Conservation (phyloP, 306 rosid genomes). For the Casuarina cunninghamiana region DNA sequence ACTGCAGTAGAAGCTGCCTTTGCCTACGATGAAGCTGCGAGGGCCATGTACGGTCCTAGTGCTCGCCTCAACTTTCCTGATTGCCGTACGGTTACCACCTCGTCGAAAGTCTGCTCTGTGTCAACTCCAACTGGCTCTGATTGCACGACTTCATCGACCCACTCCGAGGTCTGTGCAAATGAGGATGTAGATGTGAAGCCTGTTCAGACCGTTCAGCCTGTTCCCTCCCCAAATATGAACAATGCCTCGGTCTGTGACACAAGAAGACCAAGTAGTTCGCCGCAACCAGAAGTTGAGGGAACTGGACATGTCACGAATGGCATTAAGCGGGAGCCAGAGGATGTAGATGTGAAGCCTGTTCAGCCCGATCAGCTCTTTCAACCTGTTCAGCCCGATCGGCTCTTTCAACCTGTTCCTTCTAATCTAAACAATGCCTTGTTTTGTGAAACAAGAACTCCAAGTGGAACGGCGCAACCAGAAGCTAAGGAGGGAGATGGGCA, state of each 20-base stretch:
- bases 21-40: slow-evolving; percentile 88
- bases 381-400: no score
- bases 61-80: slow-evolving; percentile 87
- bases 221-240: neutral
- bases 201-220: neutral
- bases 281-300: no score
- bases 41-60: slow-evolving; percentile 75
- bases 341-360: slow-evolving; percentile 17
- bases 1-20: slow-evolving; percentile 71
- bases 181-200: slow-evolving; percentile 36
- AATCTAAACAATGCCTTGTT: no score
- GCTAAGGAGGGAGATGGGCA: slow-evolving; percentile 30
- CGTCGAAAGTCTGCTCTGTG: slow-evolving; percentile 42
- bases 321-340: slow-evolving; percentile 23
- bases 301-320: no score
- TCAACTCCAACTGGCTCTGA: slow-evolving; percentile 48
- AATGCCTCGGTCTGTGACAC: no score
- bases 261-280: no score
- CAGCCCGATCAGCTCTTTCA: neutral
- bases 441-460: slow-evolving; percentile 26
- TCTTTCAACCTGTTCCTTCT: no score
- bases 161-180: slow-evolving; percentile 57
- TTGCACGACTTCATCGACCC: slow-evolving; percentile 43
- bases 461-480: slow-evolving; percentile 32
- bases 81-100: slow-evolving; percentile 25